These are phyloP conservation scores for Aspergillus leporis DNA, from an alignment of 495 filamentous ascomycete species.

Conservation along the genomic window DNA sequence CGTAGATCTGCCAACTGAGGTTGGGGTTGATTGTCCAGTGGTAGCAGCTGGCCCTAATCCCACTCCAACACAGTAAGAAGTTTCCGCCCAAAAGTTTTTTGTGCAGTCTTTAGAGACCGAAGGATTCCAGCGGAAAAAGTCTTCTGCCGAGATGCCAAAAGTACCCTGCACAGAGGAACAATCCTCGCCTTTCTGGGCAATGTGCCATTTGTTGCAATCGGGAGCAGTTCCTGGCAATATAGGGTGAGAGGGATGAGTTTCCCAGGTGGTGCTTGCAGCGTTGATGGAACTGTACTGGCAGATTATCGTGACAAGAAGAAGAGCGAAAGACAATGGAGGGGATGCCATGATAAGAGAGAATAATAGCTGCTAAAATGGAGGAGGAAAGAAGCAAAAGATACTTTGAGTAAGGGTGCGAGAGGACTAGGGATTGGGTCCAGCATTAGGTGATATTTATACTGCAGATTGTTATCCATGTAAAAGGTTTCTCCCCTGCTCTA, in stretches of 20 bases:
- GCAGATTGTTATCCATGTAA: too few relatives aligned
- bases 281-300: neutral
- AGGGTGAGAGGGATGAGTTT: constrained; percentile 10
- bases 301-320: neutral
- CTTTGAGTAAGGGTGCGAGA: neutral
- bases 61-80: constrained; percentile 20
- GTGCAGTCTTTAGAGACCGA: constrained; percentile 21
- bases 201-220: constrained; percentile 25
- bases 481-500: too few relatives aligned
- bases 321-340: neutral
- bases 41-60: neutral
- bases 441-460: neutral
- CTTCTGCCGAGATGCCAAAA: constrained; percentile 14
- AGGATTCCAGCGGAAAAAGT: constrained; percentile 29
- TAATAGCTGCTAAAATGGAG: neutral
- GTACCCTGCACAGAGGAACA: constrained; percentile 14
- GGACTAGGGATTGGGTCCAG: neutral
- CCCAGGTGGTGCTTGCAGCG: constrained; percentile 3
- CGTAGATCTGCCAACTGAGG: neutral
- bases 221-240: constrained; percentile 18
- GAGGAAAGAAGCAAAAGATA: neutral
- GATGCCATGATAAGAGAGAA: neutral
- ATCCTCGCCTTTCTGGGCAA: constrained; percentile 21
- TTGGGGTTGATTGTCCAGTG: neutral
- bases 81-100: constrained; percentile 13